A percentile compares a stretch with the other conserved stretches of the same genome.
phyloP scores from a whole-genome alignment of 768 basidiomycete species.

The Podaxis rugospora region DNA sequence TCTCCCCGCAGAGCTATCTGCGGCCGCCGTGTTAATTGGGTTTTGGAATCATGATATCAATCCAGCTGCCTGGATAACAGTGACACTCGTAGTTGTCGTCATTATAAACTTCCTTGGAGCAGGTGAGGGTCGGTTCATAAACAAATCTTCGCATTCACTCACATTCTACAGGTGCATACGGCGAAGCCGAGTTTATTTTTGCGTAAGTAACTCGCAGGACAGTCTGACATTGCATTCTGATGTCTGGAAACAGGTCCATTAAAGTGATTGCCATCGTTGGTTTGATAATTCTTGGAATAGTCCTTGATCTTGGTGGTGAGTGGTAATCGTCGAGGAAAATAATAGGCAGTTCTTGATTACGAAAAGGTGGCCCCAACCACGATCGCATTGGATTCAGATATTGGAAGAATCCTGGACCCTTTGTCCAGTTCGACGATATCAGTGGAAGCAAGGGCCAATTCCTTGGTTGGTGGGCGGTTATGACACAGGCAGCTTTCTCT shows the following conservation, averaged over 20 bases:
- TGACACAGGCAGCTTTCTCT: conserved; percentile 90
- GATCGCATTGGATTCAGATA: conserved; percentile 72
- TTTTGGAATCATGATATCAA: conserved; percentile 59
- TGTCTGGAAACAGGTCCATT: conserved; percentile 49
- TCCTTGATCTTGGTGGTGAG: conserved; percentile 76
- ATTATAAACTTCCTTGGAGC: conserved; percentile 74
- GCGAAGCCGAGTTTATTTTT: conserved; percentile 84
- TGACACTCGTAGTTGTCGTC: conserved; percentile 73
- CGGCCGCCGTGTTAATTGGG: conserved; percentile 71
- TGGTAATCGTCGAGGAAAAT: background rate
- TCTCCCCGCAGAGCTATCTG: conserved; percentile 69
- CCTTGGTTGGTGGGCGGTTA: conserved; percentile 48
- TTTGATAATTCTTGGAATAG: conserved; percentile 61
- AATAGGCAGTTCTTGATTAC: background rate
- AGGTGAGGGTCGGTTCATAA: conserved; percentile 26
- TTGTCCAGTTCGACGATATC: conserved; percentile 67
- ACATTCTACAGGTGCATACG: conserved; percentile 53
- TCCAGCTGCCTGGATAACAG: conserved; percentile 75
- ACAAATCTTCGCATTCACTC: background rate
- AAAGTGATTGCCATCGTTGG: conserved; percentile 85
- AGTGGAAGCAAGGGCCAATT: conserved; percentile 72
- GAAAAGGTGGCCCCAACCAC: conserved; percentile 70
- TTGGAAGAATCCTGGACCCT: conserved; percentile 89
- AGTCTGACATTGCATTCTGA: background rate
- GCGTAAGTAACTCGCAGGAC: conserved; percentile 45